Evolutionary conservation across 768 basidiomycete genomes (phyloP), one percentile per base, ranked within the genome.

Genomic region (Collybia mongolica): DNA sequence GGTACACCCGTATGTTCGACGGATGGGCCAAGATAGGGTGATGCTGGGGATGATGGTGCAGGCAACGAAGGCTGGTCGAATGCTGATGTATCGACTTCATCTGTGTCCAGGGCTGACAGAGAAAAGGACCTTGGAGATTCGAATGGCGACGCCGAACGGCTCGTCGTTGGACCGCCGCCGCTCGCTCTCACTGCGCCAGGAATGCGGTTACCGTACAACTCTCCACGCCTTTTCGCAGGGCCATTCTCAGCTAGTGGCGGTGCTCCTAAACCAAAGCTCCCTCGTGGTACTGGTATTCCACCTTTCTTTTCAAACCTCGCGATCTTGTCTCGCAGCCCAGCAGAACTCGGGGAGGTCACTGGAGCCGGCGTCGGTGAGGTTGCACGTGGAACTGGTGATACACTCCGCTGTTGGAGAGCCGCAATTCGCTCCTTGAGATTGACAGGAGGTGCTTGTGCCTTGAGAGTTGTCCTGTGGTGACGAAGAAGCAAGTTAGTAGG

Each of bases 401-500:
- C 64, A 63, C 71, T 75, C 46, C 80, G 77, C 57, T 88, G 88
- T 63, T 92, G 82, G 43, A 92, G 72, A 22, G 88, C 88, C 15
- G 90, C 90, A 54, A 92, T 91, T 47, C 90, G 85, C 58, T 91
- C 89, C 68, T 84, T 90, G 61, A 91, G 80, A 64, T 86, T 88
- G 45, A 71, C 73, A 38, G 66, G 64, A 28, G 69, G 68, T 40
- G 65, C 46, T 57, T 68, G 65, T 12, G 66, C 45, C 44, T 59
- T 67, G 29, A 72, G 61, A 47, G 60, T 67, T 32, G 56, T 43
- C 60, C 58, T 55, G 50, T 53, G 28, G n/a, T 41, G 36, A 40
- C 32, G 32, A 32, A 32, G 32, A 32, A 32, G 32, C 44, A 46
- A 12, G 40, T 54, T 32, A 54, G 55, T 22, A 26, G 35, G 28